Base-by-base conservation (phyloP, 1,284 basidiomycete genomes). In the Ceratobasidium sp. region DNA sequence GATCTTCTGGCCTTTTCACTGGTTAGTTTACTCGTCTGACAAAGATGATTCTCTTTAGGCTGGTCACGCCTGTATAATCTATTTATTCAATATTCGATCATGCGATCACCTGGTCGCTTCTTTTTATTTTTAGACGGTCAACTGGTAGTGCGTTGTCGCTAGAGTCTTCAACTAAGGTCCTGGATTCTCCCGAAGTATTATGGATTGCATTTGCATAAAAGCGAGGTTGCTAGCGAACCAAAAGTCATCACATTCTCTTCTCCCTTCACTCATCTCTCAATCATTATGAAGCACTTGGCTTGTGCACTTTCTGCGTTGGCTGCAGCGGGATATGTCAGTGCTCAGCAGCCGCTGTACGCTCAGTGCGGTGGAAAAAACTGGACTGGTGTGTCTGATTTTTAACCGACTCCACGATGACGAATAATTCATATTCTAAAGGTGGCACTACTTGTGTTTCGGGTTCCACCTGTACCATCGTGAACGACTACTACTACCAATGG, bases 401-500 rank as follows among this genome's bases (percentile, higher is more conserved):
- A n/a, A n/a, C n/a, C n/a, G n/a, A n/a, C n/a, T n/a, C n/a, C n/a
- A n/a, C n/a, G n/a, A n/a, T n/a, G n/a, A n/a, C n/a, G n/a, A n/a
- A n/a, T n/a, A n/a, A n/a, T n/a, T n/a, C n/a, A n/a, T n/a, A n/a
- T n/a, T n/a, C n/a, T n/a, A n/a, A n/a, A 73, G 73, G 73, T 34
- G 50, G 43, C 5, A 74, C 73, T 0, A 74, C 73, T 41, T 75
- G 74, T 28, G 73, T 74, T 16, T 53, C 73, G 23, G 74, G 74
- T 1, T 72, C 62, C 23, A 71, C 60, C 53, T 74, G 75, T 67
- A 74, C 72, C 1, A 62, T 65, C 48, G 71, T 59, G 16, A 75
- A 72, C 43, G 46, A 30, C 28, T 75, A 48, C 16, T 75, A 75
- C 41, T 74, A 59, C n/a, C 73, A 74, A 69, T 74, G 74, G 70